Percentiles rank a stretch among this genome's conserved stretches.
These are phyloP conservation scores for Eustoma russellianum DNA, from an alignment of 257 asterid genomes.

Conservation along the genomic window DNA sequence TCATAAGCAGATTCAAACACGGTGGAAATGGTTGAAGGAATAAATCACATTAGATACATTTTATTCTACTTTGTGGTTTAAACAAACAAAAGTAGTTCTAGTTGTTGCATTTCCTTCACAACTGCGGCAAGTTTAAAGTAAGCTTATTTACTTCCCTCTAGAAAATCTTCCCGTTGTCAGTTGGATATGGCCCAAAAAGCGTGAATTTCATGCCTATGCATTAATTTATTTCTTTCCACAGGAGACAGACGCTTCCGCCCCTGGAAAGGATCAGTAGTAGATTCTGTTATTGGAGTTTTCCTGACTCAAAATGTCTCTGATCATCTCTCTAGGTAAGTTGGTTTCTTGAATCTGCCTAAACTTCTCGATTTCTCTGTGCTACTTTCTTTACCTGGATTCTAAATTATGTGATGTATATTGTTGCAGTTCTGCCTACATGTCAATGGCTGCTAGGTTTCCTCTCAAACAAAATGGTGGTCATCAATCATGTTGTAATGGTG, in stretches of 20 bases:
- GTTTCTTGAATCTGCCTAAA: background rate
- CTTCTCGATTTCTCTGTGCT: background rate
- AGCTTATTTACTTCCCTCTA: too few relatives aligned
- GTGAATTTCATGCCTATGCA: background rate
- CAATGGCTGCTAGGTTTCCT: conserved; percentile 44
- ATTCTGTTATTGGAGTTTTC: conserved; percentile 45
- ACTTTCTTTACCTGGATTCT: background rate
- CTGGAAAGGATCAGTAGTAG: conserved; percentile 55
- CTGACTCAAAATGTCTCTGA: conserved; percentile 55
- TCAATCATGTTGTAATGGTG: conserved; percentile 29
- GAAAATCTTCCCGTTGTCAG: too few relatives aligned
- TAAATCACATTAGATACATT: too few relatives aligned
- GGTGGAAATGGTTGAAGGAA: too few relatives aligned
- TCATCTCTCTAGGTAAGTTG: conserved; percentile 46
- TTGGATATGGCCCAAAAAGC: too few relatives aligned
- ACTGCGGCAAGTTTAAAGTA: too few relatives aligned
- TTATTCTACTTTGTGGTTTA: too few relatives aligned
- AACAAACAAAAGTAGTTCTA: too few relatives aligned
- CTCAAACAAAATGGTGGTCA: conserved; percentile 18
- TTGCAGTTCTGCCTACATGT: conserved; percentile 50
- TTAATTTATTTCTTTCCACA: conserved; percentile 12
- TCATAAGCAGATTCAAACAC: too few relatives aligned
- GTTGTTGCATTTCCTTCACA: too few relatives aligned
- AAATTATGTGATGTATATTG: background rate
- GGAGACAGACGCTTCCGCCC: conserved; percentile 51